Conservation (phyloP, 352 stramenopile genomes). For the Pythium dissotocum region DNA sequence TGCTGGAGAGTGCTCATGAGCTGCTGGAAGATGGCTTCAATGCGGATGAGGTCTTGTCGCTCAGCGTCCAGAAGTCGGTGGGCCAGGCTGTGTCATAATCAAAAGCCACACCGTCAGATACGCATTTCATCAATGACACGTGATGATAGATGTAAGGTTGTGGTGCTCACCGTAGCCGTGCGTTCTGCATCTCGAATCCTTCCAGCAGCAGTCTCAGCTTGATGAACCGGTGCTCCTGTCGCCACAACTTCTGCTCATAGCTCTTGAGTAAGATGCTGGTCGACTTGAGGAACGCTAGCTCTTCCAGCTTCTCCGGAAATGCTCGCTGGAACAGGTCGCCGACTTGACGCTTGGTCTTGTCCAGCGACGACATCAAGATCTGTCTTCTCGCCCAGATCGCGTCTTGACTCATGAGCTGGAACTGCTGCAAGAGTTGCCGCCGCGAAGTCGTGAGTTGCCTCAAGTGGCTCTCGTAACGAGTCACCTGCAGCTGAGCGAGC, state of each 20-base stretch:
- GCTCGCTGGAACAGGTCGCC: conserved; percentile 18
- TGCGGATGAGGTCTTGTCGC: conserved; percentile 26
- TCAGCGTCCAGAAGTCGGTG: conserved; percentile 39
- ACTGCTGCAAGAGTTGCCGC: conserved; percentile 34
- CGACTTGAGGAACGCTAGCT: conserved; percentile 43
- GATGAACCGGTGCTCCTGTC: conserved; percentile 44
- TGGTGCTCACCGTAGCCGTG: conserved; percentile 33
- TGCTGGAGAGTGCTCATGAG: conserved; percentile 12
- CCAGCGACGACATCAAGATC: conserved; percentile 20
- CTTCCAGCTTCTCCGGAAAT: conserved; percentile 32
- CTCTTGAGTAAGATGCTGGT: conserved; percentile 41
- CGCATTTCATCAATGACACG: no score
- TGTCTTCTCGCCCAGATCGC: conserved; percentile 30
- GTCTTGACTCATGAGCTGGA: conserved; percentile 40
- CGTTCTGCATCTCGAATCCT: conserved; percentile 40
- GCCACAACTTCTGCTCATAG: conserved; percentile 53
- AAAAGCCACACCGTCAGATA: background rate
- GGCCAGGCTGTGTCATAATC: conserved; percentile 24
- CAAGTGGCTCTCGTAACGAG: conserved; percentile 26
- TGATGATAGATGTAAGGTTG: no score
- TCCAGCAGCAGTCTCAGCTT: conserved; percentile 34
- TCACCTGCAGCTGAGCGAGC: conserved; percentile 34
- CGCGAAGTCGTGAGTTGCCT: conserved; percentile 23
- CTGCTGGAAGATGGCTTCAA: conserved; percentile 24
- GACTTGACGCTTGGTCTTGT: conserved; percentile 25